Conservation (phyloP, 2,329 filamentous ascomycete genomes). For the Cordyceps cateniannulata region DNA sequence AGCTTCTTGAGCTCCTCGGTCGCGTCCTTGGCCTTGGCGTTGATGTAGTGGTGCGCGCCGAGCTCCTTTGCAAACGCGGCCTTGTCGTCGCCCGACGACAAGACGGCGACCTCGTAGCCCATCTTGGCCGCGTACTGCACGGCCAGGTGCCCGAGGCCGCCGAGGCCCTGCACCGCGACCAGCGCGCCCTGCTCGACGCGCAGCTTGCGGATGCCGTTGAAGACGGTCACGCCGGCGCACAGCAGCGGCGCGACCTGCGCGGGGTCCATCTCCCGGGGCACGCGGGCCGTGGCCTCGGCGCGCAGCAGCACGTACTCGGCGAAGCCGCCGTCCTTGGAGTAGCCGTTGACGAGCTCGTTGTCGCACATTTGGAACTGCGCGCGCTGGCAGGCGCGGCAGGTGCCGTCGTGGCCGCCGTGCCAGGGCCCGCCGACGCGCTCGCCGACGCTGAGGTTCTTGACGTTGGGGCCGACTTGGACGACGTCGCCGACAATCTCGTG, state of each 20-base stretch:
- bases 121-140: conserved; percentile 71
- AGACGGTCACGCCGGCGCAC: conserved; percentile 60
- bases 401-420: conserved; percentile 58
- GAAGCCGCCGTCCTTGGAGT: conserved; percentile 59
- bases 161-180: conserved; percentile 60
- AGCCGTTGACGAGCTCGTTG: conserved; percentile 53
- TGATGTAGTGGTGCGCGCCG: conserved; percentile 39
- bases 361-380: conserved; percentile 60
- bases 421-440: conserved; percentile 62
- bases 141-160: conserved; percentile 71
- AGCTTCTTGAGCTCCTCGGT: conserved; percentile 44
- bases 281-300: conserved; percentile 51
- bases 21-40: conserved; percentile 46
- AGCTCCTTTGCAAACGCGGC: conserved; percentile 53
- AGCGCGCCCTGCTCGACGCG: conserved; percentile 44
- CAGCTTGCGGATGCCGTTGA: conserved; percentile 52
- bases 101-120: conserved; percentile 66
- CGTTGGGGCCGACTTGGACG: conserved; percentile 48
- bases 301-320: conserved; percentile 57
- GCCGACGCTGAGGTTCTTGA: conserved; percentile 50
- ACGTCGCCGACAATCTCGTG: conserved; percentile 68
- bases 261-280: conserved; percentile 47
- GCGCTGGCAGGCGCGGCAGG: conserved; percentile 53
- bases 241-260: conserved; percentile 52
- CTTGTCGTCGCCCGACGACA: conserved; percentile 62